A percentile compares a stretch with the other conserved stretches of the same genome.
Evolutionary conservation across 768 basidiomycete species (phyloP).

Genomic region (Lactarius hatsudake): DNA sequence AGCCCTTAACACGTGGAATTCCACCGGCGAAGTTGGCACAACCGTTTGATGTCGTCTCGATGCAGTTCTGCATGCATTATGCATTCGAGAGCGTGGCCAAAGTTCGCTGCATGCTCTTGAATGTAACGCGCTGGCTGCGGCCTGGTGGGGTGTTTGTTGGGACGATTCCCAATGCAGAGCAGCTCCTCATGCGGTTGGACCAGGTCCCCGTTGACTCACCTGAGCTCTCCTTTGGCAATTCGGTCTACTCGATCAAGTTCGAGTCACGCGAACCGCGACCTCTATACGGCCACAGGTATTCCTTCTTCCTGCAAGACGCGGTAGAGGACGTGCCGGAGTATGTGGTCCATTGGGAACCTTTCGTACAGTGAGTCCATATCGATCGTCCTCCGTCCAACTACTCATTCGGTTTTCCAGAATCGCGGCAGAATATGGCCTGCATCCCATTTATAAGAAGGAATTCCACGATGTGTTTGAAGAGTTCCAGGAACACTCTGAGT

Average conservation of each 20-base stretch:
- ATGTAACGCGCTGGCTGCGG: slow-evolving; percentile 77
- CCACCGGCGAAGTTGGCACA: slow-evolving; percentile 54
- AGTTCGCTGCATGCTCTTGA: slow-evolving; percentile 87
- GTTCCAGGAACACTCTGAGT: slow-evolving; percentile 76
- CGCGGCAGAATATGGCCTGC: slow-evolving; percentile 77
- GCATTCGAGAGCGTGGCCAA: slow-evolving; percentile 92
- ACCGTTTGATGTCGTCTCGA: slow-evolving; percentile 91
- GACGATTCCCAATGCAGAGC: slow-evolving; percentile 90
- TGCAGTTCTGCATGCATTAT: slow-evolving; percentile 99
- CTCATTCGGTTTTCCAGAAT: slow-evolving; percentile 47
- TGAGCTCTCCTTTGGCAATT: slow-evolving; percentile 85
- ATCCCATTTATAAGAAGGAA: slow-evolving; percentile 74
- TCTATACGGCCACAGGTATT: slow-evolving; percentile 88
- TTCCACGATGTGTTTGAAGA: slow-evolving; percentile 89
- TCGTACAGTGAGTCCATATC: slow-evolving; percentile 60
- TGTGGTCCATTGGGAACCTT: slow-evolving; percentile 93
- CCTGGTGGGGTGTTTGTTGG: slow-evolving; percentile 92
- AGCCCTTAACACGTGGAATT: slow-evolving; percentile 68
- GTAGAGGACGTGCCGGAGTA: slow-evolving; percentile 98
- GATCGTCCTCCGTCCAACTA: slow-evolving; percentile 8
- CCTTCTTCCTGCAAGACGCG: slow-evolving; percentile 91
- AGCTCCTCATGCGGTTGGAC: slow-evolving; percentile 72
- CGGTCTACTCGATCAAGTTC: slow-evolving; percentile 86
- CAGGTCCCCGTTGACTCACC: slow-evolving; percentile 59
- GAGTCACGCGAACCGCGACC: slow-evolving; percentile 61